These are phyloP conservation scores for Cytospora mali DNA, from an alignment of 2,329 filamentous ascomycete genomes.

Conservation along the genomic window DNA sequence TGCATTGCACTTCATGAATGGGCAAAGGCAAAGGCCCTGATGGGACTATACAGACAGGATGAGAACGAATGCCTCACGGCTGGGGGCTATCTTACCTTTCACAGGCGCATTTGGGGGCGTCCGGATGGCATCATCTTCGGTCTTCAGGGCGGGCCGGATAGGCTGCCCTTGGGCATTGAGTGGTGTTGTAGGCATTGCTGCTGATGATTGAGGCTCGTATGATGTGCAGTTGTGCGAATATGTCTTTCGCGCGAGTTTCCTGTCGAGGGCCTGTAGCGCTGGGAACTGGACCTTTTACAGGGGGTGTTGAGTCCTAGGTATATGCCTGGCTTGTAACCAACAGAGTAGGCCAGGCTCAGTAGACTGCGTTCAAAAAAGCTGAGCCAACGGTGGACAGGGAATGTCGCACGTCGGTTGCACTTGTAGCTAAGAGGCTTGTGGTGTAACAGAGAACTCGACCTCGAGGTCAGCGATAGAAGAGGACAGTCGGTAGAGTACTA, in stretches of 20 bases:
- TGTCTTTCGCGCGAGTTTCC: neutral
- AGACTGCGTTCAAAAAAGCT: neutral
- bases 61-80: neutral
- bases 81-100: constrained; percentile 22
- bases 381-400: neutral
- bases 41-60: neutral
- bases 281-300: neutral
- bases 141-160: constrained; percentile 29
- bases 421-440: neutral
- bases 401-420: neutral
- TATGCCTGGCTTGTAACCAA: neutral
- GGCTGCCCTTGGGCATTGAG: constrained; percentile 26
- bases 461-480: neutral
- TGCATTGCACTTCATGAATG: constrained; percentile 4
- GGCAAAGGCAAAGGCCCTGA: neutral
- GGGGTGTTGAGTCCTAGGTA: neutral
- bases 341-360: neutral
- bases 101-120: constrained; percentile 13
- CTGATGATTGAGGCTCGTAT: neutral
- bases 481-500: neutral
- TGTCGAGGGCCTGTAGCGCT: neutral
- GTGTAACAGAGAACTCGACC: neutral
- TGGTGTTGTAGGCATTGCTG: constrained; percentile 20
- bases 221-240: neutral
- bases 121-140: constrained; percentile 24